Conservation (phyloP, 1,139 yeast genomes). For the Sugiyamaella novakii region DNA sequence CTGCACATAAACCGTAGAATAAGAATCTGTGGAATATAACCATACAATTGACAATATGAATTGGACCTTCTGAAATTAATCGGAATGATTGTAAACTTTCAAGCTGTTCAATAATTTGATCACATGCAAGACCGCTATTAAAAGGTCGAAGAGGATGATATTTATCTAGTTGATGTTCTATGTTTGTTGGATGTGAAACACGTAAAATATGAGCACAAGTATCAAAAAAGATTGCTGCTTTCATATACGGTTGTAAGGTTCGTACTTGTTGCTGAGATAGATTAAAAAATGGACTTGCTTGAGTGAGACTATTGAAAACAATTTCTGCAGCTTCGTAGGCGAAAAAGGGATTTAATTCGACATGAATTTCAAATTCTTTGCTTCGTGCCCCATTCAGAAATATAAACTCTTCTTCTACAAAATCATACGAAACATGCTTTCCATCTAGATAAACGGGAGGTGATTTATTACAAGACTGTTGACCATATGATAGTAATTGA, state of each 20-base stretch:
- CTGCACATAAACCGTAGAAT: constrained; percentile 23
- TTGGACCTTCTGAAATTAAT: constrained; percentile 16
- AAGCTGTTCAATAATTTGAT: constrained; percentile 9
- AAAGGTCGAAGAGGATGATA: constrained; percentile 21
- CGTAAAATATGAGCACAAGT: constrained; percentile 20
- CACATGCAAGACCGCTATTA: constrained; percentile 17
- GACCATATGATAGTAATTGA: neutral
- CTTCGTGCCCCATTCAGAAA: constrained; percentile 11
- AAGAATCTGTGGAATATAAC: constrained; percentile 21
- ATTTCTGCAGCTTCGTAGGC: constrained; percentile 11
- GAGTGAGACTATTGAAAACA: neutral
- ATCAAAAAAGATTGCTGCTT: constrained; percentile 21
- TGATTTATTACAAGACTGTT: neutral
- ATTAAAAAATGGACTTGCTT: neutral
- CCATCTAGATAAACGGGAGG: constrained; percentile 1
- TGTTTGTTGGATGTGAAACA: constrained; percentile 12
- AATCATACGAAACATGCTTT: constrained; percentile 16
- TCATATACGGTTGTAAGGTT: neutral
- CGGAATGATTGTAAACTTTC: constrained; percentile 13
- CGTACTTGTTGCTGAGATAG: neutral
- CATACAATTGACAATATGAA: constrained; percentile 15
- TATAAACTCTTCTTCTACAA: constrained; percentile 14
- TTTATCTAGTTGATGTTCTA: constrained; percentile 18
- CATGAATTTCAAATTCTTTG: constrained; percentile 17
- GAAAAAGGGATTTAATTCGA: constrained; percentile 13